These are phyloP conservation scores for Vigna trinervia DNA, from an alignment of 306 rosid genomes.

Conservation along the genomic window DNA sequence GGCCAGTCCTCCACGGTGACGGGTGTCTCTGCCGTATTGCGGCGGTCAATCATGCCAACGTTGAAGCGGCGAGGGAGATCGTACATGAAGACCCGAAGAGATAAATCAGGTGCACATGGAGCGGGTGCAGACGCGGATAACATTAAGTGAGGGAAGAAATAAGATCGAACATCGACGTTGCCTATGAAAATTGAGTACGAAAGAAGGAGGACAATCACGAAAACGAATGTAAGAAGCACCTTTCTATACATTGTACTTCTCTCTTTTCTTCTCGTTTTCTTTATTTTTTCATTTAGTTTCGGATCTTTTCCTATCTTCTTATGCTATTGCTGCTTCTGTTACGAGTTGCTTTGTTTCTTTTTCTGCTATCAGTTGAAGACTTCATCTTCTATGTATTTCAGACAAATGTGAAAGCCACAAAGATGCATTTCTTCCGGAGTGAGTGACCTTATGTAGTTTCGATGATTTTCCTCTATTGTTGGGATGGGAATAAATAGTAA, in stretches of 20 bases:
- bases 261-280: neutral
- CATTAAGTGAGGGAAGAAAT: conserved; percentile 65
- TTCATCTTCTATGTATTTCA: neutral
- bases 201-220: conserved; percentile 59
- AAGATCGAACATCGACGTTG: conserved; percentile 67
- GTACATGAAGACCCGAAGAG: conserved; percentile 84
- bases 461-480: neutral
- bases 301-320: too few relatives aligned
- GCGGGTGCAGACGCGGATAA: conserved; percentile 39
- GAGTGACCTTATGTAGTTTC: neutral
- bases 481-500: neutral
- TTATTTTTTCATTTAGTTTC: neutral
- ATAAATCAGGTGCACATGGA: conserved; percentile 52
- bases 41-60: conserved; percentile 75
- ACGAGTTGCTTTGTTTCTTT: neutral
- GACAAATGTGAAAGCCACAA: neutral
- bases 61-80: conserved; percentile 96
- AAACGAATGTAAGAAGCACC: conserved; percentile 55
- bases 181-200: conserved; percentile 73
- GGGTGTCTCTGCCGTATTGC: conserved; percentile 55
- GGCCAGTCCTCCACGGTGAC: conserved; percentile 68
- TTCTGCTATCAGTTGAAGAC: conserved; percentile 23
- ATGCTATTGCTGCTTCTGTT: neutral
- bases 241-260: conserved; percentile 57
- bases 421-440: neutral